These are phyloP conservation scores for Mycosphaerelloides madeirae DNA, from an alignment of 2,329 filamentous ascomycete genomes.

Conservation along the genomic window DNA sequence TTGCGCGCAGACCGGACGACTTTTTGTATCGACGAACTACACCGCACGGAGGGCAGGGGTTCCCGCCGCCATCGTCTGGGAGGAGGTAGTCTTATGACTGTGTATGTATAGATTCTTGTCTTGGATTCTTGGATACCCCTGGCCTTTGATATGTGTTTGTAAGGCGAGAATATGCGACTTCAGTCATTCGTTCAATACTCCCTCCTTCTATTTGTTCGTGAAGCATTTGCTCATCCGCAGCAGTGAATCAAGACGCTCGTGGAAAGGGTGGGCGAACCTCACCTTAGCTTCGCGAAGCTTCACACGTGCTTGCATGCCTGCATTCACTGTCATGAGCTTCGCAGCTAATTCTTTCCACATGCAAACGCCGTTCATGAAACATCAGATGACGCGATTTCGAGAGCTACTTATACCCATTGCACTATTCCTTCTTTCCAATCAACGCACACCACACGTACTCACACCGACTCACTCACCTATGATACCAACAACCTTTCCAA, in stretches of 20 bases:
- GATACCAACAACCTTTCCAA: neutral
- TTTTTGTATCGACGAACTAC: slow-evolving; percentile 2
- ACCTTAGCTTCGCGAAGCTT: too few relatives aligned
- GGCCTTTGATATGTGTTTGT: neutral
- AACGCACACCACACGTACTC: too few relatives aligned
- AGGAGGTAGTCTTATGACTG: neutral
- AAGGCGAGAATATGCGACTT: neutral
- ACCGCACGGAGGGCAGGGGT: slow-evolving; percentile 5
- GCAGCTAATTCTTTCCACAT: too few relatives aligned
- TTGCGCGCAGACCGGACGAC: slow-evolving; percentile 6
- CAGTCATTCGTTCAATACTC: neutral
- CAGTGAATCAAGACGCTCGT: too few relatives aligned
- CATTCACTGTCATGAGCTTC: too few relatives aligned
- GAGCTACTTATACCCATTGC: too few relatives aligned
- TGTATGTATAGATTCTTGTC: too few relatives aligned
- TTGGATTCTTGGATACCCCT: neutral
- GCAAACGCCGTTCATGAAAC: too few relatives aligned
- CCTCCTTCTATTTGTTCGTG: neutral
- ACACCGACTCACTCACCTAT: neutral
- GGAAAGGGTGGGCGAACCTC: too few relatives aligned
- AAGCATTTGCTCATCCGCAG: neutral
- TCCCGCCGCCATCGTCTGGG: slow-evolving; percentile 3
- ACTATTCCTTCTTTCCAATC: too few relatives aligned
- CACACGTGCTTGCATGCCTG: too few relatives aligned
- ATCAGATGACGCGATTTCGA: too few relatives aligned